These are phyloP conservation scores for Solanum bukasovii DNA, from an alignment of 257 asterid species.

Conservation along the genomic window DNA sequence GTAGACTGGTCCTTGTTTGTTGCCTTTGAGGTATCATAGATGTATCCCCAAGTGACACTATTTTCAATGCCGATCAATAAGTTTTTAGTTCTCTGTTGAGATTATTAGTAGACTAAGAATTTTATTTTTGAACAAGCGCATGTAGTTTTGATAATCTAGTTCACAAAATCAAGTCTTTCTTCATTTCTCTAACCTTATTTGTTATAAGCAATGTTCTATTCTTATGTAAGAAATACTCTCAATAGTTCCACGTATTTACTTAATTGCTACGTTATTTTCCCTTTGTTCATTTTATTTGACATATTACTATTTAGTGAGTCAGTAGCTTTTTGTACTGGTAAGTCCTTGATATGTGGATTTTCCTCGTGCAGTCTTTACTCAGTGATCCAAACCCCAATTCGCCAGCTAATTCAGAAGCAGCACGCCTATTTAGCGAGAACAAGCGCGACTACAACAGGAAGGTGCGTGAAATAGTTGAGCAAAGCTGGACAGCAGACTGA, in stretches of 20 bases:
- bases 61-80: neutral
- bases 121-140: neutral
- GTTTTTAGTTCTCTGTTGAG: neutral
- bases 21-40: neutral
- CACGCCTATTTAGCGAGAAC: constrained; percentile 64
- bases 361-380: constrained; percentile 49
- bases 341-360: neutral
- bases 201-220: neutral
- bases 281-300: neutral
- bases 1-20: neutral
- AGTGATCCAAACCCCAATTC: constrained; percentile 77
- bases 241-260: neutral
- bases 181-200: neutral
- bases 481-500: constrained; percentile 83
- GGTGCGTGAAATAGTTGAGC: constrained; percentile 76
- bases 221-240: neutral
- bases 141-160: neutral
- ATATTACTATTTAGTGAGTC: neutral
- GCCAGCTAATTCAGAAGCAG: constrained; percentile 85
- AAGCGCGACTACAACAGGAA: constrained; percentile 78
- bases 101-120: neutral
- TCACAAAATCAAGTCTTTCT: neutral
- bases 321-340: neutral
- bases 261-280: neutral
- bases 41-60: neutral